A percentile compares a stretch with the other conserved stretches of the same genome.
These are phyloP conservation scores for Apiotrichum sp. DNA, from an alignment of 1,284 basidiomycete genomes.

Conservation along the genomic window DNA sequence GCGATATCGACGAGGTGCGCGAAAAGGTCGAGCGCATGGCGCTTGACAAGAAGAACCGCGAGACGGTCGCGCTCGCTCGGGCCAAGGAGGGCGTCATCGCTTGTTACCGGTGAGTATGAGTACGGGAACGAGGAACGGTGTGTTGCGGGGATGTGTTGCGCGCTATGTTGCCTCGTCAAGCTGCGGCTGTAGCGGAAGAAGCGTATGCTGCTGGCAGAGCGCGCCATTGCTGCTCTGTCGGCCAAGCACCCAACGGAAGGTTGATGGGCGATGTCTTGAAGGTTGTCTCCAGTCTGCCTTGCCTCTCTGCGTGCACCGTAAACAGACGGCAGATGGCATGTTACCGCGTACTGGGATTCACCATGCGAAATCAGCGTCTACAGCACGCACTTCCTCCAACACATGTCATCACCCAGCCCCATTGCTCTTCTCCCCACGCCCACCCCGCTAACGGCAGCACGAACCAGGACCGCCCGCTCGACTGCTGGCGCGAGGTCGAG, in stretches of 20 bases:
- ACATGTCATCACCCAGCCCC: not conserved
- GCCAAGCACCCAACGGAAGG: too few relatives aligned
- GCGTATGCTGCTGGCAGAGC: too few relatives aligned
- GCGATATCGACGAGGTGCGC: constrained; percentile 47
- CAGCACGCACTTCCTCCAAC: not conserved
- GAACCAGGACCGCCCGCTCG: constrained; percentile 38
- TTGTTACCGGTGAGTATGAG: constrained; percentile 44
- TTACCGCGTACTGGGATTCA: too few relatives aligned
- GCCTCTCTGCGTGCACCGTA: too few relatives aligned
- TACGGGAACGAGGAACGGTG: too few relatives aligned
- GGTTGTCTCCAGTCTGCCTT: too few relatives aligned
- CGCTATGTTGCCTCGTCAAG: too few relatives aligned
- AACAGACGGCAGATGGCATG: too few relatives aligned
- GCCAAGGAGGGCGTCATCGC: constrained; percentile 38
- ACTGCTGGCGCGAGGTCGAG: constrained; percentile 48
- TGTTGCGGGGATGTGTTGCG: not conserved
- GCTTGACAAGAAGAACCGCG: constrained; percentile 28
- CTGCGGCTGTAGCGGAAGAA: too few relatives aligned
- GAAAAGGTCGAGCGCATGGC: constrained; percentile 46
- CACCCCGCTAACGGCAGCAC: not conserved
- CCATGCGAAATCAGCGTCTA: not conserved
- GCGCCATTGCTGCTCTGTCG: too few relatives aligned
- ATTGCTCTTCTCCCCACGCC: not conserved
- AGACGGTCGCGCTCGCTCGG: constrained; percentile 30
- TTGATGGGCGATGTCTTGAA: too few relatives aligned